phyloP scores from a whole-genome alignment of 306 rosid genomes.

The Arachis stenosperma region DNA sequence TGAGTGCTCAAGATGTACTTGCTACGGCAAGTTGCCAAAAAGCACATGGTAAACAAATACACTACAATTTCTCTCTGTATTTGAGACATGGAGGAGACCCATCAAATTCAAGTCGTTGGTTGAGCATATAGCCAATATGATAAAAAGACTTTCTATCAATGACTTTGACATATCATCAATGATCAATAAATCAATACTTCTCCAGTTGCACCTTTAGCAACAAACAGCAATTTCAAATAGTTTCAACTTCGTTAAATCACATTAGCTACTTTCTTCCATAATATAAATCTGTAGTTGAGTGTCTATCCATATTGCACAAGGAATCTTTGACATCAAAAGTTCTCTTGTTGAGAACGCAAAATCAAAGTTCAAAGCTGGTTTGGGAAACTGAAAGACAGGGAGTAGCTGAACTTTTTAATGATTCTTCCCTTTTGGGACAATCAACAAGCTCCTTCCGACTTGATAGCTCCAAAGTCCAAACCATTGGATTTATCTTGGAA shows the following conservation, averaged over 20 bases:
- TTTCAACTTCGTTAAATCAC: constrained; percentile 18
- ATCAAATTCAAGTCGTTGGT: constrained; percentile 16
- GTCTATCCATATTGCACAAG: constrained; percentile 52
- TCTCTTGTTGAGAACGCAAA: constrained; percentile 31
- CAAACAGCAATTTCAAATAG: constrained; percentile 25
- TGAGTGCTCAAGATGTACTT: no score
- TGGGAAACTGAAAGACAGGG: constrained; percentile 34
- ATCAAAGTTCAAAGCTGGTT: constrained; percentile 38
- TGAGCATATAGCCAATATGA: constrained; percentile 15
- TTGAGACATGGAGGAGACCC: neutral
- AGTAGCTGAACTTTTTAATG: constrained; percentile 19
- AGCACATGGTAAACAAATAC: no score
- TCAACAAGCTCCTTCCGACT: constrained; percentile 36
- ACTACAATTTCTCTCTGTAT: no score
- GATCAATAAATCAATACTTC: constrained; percentile 19
- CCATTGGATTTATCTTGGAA: constrained; percentile 41
- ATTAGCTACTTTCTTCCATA: constrained; percentile 45
- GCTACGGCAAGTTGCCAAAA: no score
- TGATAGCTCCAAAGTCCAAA: constrained; percentile 37
- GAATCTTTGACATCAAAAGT: constrained; percentile 58
- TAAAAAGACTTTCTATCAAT: constrained; percentile 13
- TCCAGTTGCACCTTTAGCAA: constrained; percentile 28
- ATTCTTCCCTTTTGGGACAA: constrained; percentile 34
- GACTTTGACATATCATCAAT: constrained; percentile 12
- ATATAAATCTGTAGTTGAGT: constrained; percentile 46